phyloP scores from a whole-genome alignment of 225 moss, liverwort and hornwort species.

The Marchantia paleacea region DNA sequence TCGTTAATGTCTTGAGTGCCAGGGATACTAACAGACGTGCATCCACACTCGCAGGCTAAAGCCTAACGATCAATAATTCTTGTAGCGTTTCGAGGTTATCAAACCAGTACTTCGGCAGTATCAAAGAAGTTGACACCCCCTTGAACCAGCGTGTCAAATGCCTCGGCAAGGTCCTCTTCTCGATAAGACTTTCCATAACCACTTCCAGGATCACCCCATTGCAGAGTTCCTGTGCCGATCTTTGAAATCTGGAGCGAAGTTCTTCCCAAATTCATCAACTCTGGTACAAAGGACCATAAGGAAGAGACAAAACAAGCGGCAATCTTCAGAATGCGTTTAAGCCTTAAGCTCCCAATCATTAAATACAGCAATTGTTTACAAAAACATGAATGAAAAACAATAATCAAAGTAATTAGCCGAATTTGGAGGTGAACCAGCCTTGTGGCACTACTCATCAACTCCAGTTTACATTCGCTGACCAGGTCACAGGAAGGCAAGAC shows the following conservation, averaged over 20 bases:
- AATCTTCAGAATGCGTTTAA: no score
- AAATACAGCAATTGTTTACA: neutral
- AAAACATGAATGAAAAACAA: neutral
- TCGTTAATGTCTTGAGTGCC: neutral
- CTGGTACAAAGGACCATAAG: conserved; percentile 28
- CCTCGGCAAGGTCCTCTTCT: conserved; percentile 59
- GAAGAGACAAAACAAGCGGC: neutral
- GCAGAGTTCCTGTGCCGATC: conserved; percentile 83
- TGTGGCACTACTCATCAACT: no score
- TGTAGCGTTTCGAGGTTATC: neutral
- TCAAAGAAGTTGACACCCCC: conserved; percentile 95
- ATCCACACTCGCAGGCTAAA: neutral
- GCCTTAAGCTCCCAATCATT: no score
- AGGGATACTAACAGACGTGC: neutral
- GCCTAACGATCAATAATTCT: neutral
- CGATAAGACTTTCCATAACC: conserved; percentile 69
- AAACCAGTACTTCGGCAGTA: conserved; percentile 69
- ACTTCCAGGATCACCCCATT: conserved; percentile 88
- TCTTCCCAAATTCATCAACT: conserved; percentile 69
- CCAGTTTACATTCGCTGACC: neutral
- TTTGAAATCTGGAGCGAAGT: conserved; percentile 68
- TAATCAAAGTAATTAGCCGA: neutral
- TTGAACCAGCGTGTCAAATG: conserved; percentile 58
- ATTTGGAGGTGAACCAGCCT: neutral
- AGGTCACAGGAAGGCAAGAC: neutral